These are phyloP conservation scores for Pichia sporocuriosa DNA, from an alignment of 805 yeast species.

Conservation along the genomic window DNA sequence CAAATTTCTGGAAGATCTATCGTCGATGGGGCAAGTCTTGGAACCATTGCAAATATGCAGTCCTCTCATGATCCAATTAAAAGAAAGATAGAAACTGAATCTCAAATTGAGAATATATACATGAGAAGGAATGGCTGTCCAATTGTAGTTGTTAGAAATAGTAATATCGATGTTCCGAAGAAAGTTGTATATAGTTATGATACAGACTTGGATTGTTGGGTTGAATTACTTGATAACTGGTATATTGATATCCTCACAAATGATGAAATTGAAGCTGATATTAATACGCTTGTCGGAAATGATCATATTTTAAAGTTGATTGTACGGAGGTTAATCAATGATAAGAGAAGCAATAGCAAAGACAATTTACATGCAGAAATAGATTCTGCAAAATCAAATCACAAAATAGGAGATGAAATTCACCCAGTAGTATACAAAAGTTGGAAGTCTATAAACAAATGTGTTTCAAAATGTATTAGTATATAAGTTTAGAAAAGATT, in stretches of 20 bases:
- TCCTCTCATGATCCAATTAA: slow-evolving; percentile 16
- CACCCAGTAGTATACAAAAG: too few species aligned
- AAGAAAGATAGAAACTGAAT: slow-evolving; percentile 17
- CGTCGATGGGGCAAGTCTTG: slow-evolving; percentile 41
- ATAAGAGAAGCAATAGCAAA: neutral
- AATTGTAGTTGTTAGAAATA: slow-evolving; percentile 32
- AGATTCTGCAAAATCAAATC: too few species aligned
- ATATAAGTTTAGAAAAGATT: slow-evolving; percentile 5
- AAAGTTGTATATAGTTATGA: slow-evolving; percentile 35
- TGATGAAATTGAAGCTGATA: neutral
- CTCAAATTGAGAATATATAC: slow-evolving; percentile 17
- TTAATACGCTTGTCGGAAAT: neutral
- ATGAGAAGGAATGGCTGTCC: slow-evolving; percentile 36
- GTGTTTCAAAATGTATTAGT: slow-evolving; percentile 8
- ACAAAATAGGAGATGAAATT: neutral
- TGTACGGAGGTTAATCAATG: neutral
- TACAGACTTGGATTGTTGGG: slow-evolving; percentile 40
- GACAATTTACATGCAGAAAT: neutral
- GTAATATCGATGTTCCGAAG: too few species aligned
- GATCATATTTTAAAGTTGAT: slow-evolving; percentile 5
- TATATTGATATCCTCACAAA: slow-evolving; percentile 11
- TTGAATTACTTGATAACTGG: slow-evolving; percentile 37
- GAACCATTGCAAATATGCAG: slow-evolving; percentile 43
- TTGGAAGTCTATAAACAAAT: slow-evolving; percentile 4
- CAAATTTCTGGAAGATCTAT: slow-evolving; percentile 24